Conservation (phyloP, 1,284 basidiomycete genomes). For the Pseudozyma flocculosa region DNA sequence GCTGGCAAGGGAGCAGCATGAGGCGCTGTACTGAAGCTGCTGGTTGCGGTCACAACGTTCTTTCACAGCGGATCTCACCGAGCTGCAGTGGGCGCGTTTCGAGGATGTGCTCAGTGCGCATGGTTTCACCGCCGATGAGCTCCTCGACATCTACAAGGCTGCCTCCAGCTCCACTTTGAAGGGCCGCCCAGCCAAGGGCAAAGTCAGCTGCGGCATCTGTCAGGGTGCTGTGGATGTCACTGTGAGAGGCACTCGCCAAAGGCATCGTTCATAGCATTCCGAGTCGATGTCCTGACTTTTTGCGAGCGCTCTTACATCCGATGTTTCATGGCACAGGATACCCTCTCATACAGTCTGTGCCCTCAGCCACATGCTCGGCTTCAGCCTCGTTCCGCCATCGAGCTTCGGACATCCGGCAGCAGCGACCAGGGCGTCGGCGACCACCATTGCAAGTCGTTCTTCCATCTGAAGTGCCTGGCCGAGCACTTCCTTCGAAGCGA, state of each 20-base stretch:
- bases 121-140: background rate
- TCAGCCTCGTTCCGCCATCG: background rate
- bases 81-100: background rate
- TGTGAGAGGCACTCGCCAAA: too few relatives aligned
- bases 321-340: background rate
- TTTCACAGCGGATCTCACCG: background rate
- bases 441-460: conserved; percentile 63
- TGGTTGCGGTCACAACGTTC: too few relatives aligned
- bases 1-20: background rate
- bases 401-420: background rate
- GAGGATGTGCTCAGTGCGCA: background rate
- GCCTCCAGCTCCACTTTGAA: background rate
- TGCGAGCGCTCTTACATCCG: too few relatives aligned
- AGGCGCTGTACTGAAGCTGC: too few relatives aligned
- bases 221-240: too few relatives aligned
- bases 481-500: conserved; percentile 62
- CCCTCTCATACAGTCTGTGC: conserved; percentile 7
- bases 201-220: too few relatives aligned
- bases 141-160: background rate
- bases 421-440: background rate
- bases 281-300: too few relatives aligned
- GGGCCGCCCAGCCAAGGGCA: too few relatives aligned
- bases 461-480: conserved; percentile 73
- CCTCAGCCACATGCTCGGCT: conserved; percentile 1
- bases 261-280: too few relatives aligned